Evolutionary conservation across 257 asterid genomes (phyloP).

Genomic region (Solanum stenotomum): DNA sequence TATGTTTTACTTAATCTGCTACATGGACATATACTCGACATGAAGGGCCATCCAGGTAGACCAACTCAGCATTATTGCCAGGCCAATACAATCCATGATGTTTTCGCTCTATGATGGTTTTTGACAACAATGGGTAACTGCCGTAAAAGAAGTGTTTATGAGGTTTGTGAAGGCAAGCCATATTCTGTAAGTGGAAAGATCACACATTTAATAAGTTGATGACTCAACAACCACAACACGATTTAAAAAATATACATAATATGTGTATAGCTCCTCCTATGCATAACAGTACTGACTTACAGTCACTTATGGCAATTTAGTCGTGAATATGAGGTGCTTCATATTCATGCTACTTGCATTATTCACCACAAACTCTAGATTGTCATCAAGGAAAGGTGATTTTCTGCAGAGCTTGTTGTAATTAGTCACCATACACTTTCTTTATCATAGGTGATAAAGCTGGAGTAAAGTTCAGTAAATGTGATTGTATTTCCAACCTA

Average conservation of each 20-base stretch:
- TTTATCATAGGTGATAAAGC: neutral
- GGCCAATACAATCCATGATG: slow-evolving; percentile 12
- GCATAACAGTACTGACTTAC: slow-evolving; percentile 5
- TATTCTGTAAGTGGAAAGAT: slow-evolving; percentile 27
- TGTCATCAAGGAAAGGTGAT: neutral
- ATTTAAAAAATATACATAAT: slow-evolving; percentile 9
- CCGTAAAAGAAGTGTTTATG: slow-evolving; percentile 24
- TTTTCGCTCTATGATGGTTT: slow-evolving; percentile 16
- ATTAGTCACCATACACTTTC: neutral
- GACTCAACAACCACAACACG: slow-evolving; percentile 36
- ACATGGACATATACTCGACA: slow-evolving; percentile 8
- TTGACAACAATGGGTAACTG: slow-evolving; percentile 16
- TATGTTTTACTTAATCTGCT: slow-evolving; percentile 1
- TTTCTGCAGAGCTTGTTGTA: neutral
- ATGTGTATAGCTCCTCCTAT: slow-evolving; percentile 3
- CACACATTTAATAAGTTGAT: slow-evolving; percentile 17
- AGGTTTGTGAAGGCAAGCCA: slow-evolving; percentile 17
- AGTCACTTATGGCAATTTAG: neutral
- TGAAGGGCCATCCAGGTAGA: slow-evolving; percentile 10
- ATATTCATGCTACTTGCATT: neutral
- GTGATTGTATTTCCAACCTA: neutral
- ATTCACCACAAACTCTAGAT: neutral
- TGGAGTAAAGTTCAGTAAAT: neutral
- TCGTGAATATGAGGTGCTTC: neutral
- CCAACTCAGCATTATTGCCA: slow-evolving; percentile 11